Conservation (phyloP, 202 grass and related monocot genomes). For the Digitaria exilis region DNA sequence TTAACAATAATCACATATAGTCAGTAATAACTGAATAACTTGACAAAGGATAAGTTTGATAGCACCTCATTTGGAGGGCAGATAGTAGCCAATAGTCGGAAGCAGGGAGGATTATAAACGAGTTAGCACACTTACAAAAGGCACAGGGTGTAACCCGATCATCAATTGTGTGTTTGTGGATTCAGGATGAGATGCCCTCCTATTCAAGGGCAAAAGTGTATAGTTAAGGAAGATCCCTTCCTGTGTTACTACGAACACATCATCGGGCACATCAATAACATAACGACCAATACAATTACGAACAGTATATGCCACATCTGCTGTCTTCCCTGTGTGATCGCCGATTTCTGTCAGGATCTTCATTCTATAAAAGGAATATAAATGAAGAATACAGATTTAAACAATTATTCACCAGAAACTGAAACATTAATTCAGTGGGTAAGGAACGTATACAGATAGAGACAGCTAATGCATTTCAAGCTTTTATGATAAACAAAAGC, state of each 20-base stretch:
- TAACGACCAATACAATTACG: background rate
- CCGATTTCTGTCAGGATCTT: background rate
- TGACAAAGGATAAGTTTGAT: background rate
- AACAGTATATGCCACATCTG: conserved; percentile 13
- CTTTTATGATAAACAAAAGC: background rate
- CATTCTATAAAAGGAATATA: conserved; percentile 21
- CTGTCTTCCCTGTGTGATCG: background rate
- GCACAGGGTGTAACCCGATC: conserved; percentile 28
- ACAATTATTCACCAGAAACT: background rate
- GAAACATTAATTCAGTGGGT: too few relatives aligned
- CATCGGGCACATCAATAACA: background rate
- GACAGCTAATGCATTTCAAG: background rate
- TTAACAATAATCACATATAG: background rate
- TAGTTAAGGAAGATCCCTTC: background rate
- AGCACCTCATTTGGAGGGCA: background rate
- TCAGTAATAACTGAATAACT: background rate
- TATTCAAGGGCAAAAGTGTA: conserved; percentile 58
- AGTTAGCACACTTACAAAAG: conserved; percentile 26
- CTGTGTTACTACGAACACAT: conserved; percentile 9
- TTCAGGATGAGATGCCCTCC: conserved; percentile 47
- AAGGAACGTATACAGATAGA: too few relatives aligned
- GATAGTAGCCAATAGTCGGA: background rate
- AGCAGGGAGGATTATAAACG: background rate
- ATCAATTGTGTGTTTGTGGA: conserved; percentile 27
- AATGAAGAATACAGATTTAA: background rate